These are phyloP conservation scores for Saccharomycopsis crataegensis DNA, from an alignment of 1,139 yeast species.

Conservation along the genomic window DNA sequence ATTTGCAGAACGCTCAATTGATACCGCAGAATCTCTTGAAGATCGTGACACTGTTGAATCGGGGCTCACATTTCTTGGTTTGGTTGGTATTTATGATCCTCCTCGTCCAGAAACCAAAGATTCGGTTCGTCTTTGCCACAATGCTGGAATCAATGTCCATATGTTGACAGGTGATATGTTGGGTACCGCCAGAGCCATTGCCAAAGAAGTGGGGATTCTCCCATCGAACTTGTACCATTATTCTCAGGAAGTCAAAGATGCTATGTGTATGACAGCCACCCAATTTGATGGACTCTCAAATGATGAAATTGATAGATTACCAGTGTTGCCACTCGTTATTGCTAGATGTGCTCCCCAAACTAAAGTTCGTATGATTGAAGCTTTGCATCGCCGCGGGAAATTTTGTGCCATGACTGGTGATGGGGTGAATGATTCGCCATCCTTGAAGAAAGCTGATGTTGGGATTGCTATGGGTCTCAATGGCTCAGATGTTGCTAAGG, in stretches of 20 bases:
- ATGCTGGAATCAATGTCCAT: constrained; percentile 74
- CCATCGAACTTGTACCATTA: constrained; percentile 65
- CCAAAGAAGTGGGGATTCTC: constrained; percentile 77
- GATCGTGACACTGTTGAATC: too few relatives aligned
- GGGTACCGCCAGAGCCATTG: constrained; percentile 75
- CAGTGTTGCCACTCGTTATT: constrained; percentile 69
- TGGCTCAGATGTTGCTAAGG: constrained; percentile 79
- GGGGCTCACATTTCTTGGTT: constrained; percentile 43
- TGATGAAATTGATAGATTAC: constrained; percentile 56
- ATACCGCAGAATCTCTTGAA: too few relatives aligned
- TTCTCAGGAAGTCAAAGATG: constrained; percentile 49
- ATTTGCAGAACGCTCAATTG: constrained; percentile 35
- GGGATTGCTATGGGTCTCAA: constrained; percentile 86
- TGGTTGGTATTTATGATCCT: constrained; percentile 79
- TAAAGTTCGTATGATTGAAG: constrained; percentile 78
- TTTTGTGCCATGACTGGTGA: constrained; percentile 86
- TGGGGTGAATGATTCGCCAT: constrained; percentile 81
- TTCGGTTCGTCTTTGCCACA: constrained; percentile 62
- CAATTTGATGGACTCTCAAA: constrained; percentile 63
- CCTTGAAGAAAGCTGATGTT: constrained; percentile 72
- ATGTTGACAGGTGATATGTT: constrained; percentile 87
- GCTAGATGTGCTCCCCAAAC: constrained; percentile 86
- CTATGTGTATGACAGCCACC: constrained; percentile 71
- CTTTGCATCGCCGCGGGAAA: constrained; percentile 62
- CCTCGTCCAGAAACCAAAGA: constrained; percentile 68